phyloP scores from a whole-genome alignment of 768 basidiomycete species.

The Podaxis sp. region DNA sequence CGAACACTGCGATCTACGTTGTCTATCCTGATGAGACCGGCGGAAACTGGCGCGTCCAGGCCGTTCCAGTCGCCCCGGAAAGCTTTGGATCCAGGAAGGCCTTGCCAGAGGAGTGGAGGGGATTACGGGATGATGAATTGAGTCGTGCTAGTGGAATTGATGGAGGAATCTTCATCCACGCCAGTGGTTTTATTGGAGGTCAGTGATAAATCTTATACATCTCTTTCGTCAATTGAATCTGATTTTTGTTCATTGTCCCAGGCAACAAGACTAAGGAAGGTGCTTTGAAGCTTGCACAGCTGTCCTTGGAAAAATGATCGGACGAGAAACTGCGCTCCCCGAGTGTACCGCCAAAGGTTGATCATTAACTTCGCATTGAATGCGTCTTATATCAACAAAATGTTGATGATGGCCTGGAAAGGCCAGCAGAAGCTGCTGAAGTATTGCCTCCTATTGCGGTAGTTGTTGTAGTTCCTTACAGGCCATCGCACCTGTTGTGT shows the following conservation, averaged over 20 bases:
- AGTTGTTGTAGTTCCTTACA: neutral
- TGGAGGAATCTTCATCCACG: slow-evolving; percentile 91
- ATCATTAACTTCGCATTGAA: neutral
- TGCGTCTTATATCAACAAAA: neutral
- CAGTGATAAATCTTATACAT: slow-evolving; percentile 21
- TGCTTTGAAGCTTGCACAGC: slow-evolving; percentile 74
- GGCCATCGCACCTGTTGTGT: neutral
- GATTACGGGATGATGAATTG: slow-evolving; percentile 82
- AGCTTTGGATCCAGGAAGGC: slow-evolving; percentile 92
- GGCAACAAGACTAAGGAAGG: slow-evolving; percentile 92
- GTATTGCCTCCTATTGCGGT: neutral
- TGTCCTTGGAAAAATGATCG: slow-evolving; percentile 51
- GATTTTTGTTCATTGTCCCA: slow-evolving; percentile 26
- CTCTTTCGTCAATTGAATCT: neutral
- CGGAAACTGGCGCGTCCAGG: slow-evolving; percentile 88
- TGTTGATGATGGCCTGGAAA: neutral
- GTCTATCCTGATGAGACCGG: slow-evolving; percentile 85
- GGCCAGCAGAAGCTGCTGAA: neutral
- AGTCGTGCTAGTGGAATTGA: slow-evolving; percentile 72
- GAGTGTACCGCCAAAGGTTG: neutral
- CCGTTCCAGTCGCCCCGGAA: slow-evolving; percentile 78
- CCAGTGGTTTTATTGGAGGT: slow-evolving; percentile 97
- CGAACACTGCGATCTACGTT: slow-evolving; percentile 72
- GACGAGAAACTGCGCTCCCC: neutral
- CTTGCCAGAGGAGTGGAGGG: slow-evolving; percentile 92